A percentile compares a stretch with the other conserved stretches of the same genome.
Conservation (phyloP, 179 eudicot species). For the Corrigiola litoralis region DNA sequence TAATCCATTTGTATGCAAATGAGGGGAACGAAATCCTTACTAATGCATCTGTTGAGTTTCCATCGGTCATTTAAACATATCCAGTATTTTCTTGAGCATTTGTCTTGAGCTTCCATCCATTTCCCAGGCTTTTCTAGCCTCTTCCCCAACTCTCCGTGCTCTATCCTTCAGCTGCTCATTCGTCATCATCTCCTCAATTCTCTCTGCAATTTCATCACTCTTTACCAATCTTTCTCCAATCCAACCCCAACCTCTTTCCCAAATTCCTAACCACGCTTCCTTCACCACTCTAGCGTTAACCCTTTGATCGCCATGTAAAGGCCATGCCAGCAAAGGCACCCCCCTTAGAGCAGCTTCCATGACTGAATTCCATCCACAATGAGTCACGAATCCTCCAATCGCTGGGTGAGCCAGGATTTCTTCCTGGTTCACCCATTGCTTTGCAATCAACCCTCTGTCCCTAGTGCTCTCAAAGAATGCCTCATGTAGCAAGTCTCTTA, state of each 20-base stretch:
- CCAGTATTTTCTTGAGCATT: conserved; percentile 5
- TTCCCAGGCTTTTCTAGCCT: conserved; percentile 38
- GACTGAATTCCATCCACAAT: conserved; percentile 74
- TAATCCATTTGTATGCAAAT: background rate
- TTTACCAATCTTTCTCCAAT: conserved; percentile 30
- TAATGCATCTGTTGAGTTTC: background rate
- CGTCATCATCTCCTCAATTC: conserved; percentile 37
- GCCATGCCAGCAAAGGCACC: conserved; percentile 62
- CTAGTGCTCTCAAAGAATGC: conserved; percentile 30
- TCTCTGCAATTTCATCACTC: conserved; percentile 37
- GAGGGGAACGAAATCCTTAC: background rate
- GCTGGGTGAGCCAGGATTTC: conserved; percentile 46
- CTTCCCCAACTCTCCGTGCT: conserved; percentile 37
- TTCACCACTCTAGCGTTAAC: conserved; percentile 48
- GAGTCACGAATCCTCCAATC: conserved; percentile 58
- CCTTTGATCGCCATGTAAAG: conserved; percentile 53
- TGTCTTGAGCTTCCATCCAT: conserved; percentile 34
- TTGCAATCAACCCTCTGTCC: conserved; percentile 39
- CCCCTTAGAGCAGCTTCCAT: conserved; percentile 48
- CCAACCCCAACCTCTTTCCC: conserved; percentile 54
- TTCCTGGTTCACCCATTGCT: conserved; percentile 59
- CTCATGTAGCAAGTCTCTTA: conserved; percentile 30
- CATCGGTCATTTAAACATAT: background rate
- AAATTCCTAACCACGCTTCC: conserved; percentile 46
- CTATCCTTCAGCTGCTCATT: conserved; percentile 27